Evolutionary conservation across 73 alveolate species (phyloP).

Genomic region (Tetrahymena borealis): DNA sequence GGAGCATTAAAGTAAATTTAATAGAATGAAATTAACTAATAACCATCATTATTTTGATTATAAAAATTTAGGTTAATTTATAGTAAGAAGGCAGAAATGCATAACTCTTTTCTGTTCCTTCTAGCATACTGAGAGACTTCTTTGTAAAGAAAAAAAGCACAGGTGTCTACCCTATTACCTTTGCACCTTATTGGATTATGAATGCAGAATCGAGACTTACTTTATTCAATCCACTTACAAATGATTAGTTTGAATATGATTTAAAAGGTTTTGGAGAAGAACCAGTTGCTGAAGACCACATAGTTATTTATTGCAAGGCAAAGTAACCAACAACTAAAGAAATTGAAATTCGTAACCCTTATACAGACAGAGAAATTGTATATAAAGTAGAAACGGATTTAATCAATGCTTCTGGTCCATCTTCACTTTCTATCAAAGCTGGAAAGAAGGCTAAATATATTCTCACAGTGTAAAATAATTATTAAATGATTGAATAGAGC

Average conservation of each 20-base stretch:
- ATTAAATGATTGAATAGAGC: too few species aligned
- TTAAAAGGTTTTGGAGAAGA: slow-evolving; percentile 96
- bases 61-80: slow-evolving; percentile 1
- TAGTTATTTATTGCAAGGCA: slow-evolving; percentile 84
- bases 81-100: slow-evolving; percentile 15
- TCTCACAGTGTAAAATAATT: slow-evolving; percentile 38
- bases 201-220: slow-evolving; percentile 77
- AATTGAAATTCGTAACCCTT: slow-evolving; percentile 74
- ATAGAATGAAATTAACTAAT: slow-evolving; percentile 55
- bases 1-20: slow-evolving; percentile 85
- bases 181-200: slow-evolving; percentile 85
- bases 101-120: background rate
- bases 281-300: slow-evolving; percentile 97
- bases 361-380: slow-evolving; percentile 64
- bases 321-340: slow-evolving; percentile 75
- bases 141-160: slow-evolving; percentile 71
- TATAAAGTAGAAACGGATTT: slow-evolving; percentile 93
- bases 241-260: slow-evolving; percentile 90
- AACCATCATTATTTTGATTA: slow-evolving; percentile 21
- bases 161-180: slow-evolving; percentile 70
- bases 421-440: slow-evolving; percentile 28
- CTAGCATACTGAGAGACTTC: slow-evolving; percentile 41
- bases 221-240: slow-evolving; percentile 74
- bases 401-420: slow-evolving; percentile 83
- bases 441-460: slow-evolving; percentile 32